These are phyloP conservation scores for Globisporangium splendens DNA, from an alignment of 352 stramenopile species.

Conservation along the genomic window DNA sequence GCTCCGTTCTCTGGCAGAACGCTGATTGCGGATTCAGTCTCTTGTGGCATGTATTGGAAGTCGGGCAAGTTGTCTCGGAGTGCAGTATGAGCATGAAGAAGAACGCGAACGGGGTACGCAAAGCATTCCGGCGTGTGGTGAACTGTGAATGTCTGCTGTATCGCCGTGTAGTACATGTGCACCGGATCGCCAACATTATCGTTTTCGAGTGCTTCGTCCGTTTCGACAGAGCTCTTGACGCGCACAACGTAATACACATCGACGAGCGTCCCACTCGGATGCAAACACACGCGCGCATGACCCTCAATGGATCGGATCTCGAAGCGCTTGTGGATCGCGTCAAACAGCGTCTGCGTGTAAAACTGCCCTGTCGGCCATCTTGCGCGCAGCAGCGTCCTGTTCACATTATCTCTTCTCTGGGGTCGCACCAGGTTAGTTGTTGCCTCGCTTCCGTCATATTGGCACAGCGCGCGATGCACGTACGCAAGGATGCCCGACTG, in stretches of 20 bases:
- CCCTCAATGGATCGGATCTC: slow-evolving; percentile 72
- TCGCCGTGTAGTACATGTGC: slow-evolving; percentile 32
- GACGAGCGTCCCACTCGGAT: slow-evolving; percentile 31
- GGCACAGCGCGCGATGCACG: slow-evolving; percentile 27
- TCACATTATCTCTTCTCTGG: background rate
- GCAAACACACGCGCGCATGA: slow-evolving; percentile 36
- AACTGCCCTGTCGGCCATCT: slow-evolving; percentile 28
- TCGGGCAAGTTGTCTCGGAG: slow-evolving; percentile 18
- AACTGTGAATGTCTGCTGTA: slow-evolving; percentile 42
- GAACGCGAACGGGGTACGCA: slow-evolving; percentile 29
- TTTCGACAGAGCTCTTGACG: slow-evolving; percentile 21
- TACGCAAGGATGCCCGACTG: slow-evolving; percentile 28
- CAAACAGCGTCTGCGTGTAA: slow-evolving; percentile 23
- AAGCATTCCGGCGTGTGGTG: slow-evolving; percentile 31
- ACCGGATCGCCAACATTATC: slow-evolving; percentile 10
- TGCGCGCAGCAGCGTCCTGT: slow-evolving; percentile 16
- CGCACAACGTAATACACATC: slow-evolving; percentile 33
- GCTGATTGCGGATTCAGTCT: slow-evolving; percentile 6
- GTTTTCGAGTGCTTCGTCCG: slow-evolving; percentile 11
- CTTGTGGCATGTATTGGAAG: slow-evolving; percentile 21
- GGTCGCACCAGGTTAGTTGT: background rate
- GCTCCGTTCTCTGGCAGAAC: slow-evolving; percentile 39
- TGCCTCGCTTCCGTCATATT: background rate
- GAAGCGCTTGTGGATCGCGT: slow-evolving; percentile 31
- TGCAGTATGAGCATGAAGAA: slow-evolving; percentile 27